Evolutionary conservation across 2,329 filamentous ascomycete species (phyloP), one percentile per base, ranked within the genome.

Genomic region (Xenoacremonium recifei): DNA sequence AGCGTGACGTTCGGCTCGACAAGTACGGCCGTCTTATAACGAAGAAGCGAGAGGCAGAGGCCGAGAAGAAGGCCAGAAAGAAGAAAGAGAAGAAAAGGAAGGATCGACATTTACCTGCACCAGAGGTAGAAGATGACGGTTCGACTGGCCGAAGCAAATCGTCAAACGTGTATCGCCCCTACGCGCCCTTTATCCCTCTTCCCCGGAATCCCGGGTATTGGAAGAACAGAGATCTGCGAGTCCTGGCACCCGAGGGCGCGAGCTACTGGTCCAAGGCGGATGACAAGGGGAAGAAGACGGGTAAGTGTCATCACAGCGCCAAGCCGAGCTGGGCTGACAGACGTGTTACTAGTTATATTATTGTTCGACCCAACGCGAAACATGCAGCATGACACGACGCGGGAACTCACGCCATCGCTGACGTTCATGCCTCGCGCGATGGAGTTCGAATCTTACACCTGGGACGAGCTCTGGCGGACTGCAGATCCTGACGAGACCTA

Each of bases 351-450:
- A 58, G 56, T 58, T 4, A 45, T 58, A 17, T 31, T 59, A 1
- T 18, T 54, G 4, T 54, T 57, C 21, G 58, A 58, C 19, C 57
- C 54, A 2, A 35, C 34, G 3, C 47, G 57, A 16, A 44, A 31
- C 6, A 60, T 60, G 53, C 46, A 40, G 10, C 36, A 59, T 17
- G 42, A 48, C 9, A 49, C 44, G 21, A 59, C 57, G 2, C 35
- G 45, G 2, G 42, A 57, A 9, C 18, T 39, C 9, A 55, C 39
- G 0, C 54, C 49, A 0, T 56, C 58, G 4, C 41, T 60, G 3
- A 61, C 56, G 4, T 61, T 59, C 17, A 59, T 61, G 56, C 58
- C 59, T 5, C 42, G 58, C 17, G 54, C 55, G 1, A 47, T 58
- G 49, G 58, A 61, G 25, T 42, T 60, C 10, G 57, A 60, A 35